phyloP scores from a whole-genome alignment of 306 rosid species.

The Fragaria vesca region DNA sequence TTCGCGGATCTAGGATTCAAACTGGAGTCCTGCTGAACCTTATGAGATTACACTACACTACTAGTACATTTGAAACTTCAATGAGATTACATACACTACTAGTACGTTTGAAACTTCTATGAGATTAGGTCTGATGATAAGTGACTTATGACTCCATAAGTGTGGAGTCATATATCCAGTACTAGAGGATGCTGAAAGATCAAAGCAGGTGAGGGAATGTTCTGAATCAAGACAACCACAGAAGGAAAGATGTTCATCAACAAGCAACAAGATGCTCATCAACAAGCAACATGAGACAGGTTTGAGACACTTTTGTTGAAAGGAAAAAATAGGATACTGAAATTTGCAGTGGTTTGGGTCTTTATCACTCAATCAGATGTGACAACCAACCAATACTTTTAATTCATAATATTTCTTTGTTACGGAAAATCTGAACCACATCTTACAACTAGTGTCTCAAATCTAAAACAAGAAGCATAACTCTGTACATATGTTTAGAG shows the following conservation, averaged over 20 bases:
- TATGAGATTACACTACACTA: too few species aligned
- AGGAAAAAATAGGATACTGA: not conserved
- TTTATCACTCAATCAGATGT: not conserved
- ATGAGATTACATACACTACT: too few species aligned
- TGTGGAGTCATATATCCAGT: not conserved
- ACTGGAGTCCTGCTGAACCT: not conserved
- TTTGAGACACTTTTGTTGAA: not conserved
- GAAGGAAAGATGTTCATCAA: not conserved
- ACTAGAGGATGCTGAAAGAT: constrained; percentile 1
- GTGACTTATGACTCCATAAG: not conserved
- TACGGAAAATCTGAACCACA: not conserved
- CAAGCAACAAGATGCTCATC: not conserved
- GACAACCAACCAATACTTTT: not conserved
- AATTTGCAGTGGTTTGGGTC: not conserved
- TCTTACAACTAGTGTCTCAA: not conserved
- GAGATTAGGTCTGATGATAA: not conserved
- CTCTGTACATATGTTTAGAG: not conserved
- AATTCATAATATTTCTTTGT: not conserved
- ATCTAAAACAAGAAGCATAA: not conserved
- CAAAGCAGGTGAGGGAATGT: not conserved
- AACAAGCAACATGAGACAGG: not conserved
- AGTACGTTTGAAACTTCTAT: not conserved
- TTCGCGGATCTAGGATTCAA: not conserved
- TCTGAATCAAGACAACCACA: not conserved
- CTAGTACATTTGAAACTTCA: too few species aligned